phyloP scores from a whole-genome alignment of 805 yeast genomes.

The Starmera dryadoides region DNA sequence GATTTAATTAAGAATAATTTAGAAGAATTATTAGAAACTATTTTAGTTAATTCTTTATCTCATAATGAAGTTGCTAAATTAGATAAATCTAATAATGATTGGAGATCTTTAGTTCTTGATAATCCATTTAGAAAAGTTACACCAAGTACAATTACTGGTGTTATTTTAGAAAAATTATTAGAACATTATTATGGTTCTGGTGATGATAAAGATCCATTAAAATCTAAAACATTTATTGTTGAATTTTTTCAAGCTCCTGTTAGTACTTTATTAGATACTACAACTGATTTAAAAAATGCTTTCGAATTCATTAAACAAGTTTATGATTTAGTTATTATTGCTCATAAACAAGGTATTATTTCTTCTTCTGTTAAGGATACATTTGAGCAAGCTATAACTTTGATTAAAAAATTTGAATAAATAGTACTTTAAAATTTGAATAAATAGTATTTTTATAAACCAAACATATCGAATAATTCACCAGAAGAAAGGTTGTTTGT shows the following conservation, averaged over 20 bases:
- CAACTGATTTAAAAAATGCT: not conserved
- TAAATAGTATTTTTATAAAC: not conserved
- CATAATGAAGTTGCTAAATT: slow-evolving; percentile 55
- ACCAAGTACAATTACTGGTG: slow-evolving; percentile 59
- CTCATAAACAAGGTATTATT: not conserved
- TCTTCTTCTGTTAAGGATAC: not conserved
- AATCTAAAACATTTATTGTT: not conserved
- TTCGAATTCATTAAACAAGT: not conserved
- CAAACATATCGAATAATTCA: slow-evolving; percentile 1
- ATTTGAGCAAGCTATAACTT: not conserved
- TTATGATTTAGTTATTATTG: not conserved
- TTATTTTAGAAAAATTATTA: slow-evolving; percentile 40
- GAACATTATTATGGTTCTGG: slow-evolving; percentile 8
- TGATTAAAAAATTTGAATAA: not conserved
- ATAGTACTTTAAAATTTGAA: too few relatives aligned
- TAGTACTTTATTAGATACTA: not conserved
- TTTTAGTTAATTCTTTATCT: slow-evolving; percentile 41
- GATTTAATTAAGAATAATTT: slow-evolving; percentile 42
- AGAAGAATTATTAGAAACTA: slow-evolving; percentile 48
- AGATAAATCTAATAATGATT: slow-evolving; percentile 36
- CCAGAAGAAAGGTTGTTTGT: not conserved
- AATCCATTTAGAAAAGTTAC: slow-evolving; percentile 54
- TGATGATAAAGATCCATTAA: not conserved
- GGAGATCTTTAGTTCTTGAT: slow-evolving; percentile 50
- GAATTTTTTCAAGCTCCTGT: not conserved